Base-by-base conservation (phyloP, 192 early-diverging fungal species). In the Backusella tarrabulga region DNA sequence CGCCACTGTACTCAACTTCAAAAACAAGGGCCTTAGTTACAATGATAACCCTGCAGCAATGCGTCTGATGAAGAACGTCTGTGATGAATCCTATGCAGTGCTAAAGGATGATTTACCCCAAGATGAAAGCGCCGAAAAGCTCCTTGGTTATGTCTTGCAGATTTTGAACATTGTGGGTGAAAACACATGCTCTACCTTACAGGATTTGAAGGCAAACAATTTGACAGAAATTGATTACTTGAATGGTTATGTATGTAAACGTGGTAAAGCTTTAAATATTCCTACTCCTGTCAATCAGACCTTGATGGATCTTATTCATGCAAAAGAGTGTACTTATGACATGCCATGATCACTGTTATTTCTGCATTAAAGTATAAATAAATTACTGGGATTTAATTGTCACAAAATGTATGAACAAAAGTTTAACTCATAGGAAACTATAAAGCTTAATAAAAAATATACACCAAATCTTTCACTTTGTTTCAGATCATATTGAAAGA, bases 151-250 rank as follows among this genome's bases (percentile, higher is more conserved):
- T 8, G 85, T 88, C 23, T 34, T 71, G 6, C 71, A 79, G 26
- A 82, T 89, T 15, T 77, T 83, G 6, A 72, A 75, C 8, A 79
- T 74, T 19, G 84, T 85, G 0, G 80, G 81, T 4, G 66, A 68
- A 17, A 88, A 89, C 56, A 76, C 79, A 4, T 91, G 89, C 12
- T 87, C 85, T 4, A 90, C 88, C 82, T 77, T 86, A 9, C 88
- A 89, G 68, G 90, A 89, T 34, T 50, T 88, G 0, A 26, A 34
- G 17, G 68, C 81, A 12, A 73, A 77, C 6, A 69, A 78, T 11
- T 75, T 56, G 23, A 91, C 90, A 8, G 90, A 91, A 76, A 81
- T 88, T 17, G 86, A 88, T 71, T 90, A 88, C 81, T 87, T 91
- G 50, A 91, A 90, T 76, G 90, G 89, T 9, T 88, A 87, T 63